A percentile compares a stretch with the other conserved stretches of the same genome.
phyloP scores from a whole-genome alignment of 495 filamentous ascomycete species.

The Aspergillus avenaceus region DNA sequence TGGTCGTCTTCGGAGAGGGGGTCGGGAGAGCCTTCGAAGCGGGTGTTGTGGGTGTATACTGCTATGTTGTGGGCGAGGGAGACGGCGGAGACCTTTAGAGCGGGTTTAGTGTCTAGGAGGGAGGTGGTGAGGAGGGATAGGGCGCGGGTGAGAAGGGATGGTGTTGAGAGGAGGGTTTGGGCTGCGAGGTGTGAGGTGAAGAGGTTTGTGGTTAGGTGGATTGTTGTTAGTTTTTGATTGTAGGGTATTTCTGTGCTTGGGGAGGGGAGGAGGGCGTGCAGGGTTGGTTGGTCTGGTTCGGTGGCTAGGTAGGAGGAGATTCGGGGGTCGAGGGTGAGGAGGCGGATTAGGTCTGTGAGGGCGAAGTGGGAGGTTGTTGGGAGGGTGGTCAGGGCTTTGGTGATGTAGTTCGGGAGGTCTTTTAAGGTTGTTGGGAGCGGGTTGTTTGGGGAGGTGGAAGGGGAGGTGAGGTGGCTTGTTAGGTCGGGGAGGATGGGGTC shows the following conservation, averaged over 20 bases:
- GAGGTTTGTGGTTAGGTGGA: conserved; percentile 61
- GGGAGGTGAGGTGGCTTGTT: conserved; percentile 58
- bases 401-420: conserved; percentile 31
- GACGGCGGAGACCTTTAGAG: conserved; percentile 69
- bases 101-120: conserved; percentile 50
- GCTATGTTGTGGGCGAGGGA: conserved; percentile 83
- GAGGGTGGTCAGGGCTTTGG: conserved; percentile 23
- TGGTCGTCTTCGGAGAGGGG: conserved; percentile 62
- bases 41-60: conserved; percentile 59
- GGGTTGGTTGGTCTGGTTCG: conserved; percentile 57
- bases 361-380: conserved; percentile 60
- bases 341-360: conserved; percentile 74
- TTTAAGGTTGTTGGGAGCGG: conserved; percentile 49
- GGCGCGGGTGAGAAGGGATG: conserved; percentile 25
- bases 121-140: conserved; percentile 47
- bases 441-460: conserved; percentile 32
- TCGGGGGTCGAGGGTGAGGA: conserved; percentile 73
- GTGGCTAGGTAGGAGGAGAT: conserved; percentile 87
- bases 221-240: conserved; percentile 73
- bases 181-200: conserved; percentile 37
- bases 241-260: conserved; percentile 64
- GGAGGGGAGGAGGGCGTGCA: conserved; percentile 60
- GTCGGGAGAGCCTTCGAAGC: conserved; percentile 54
- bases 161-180: not conserved
- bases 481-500: conserved; percentile 51